Percentiles rank a stretch among this genome's conserved stretches.
phyloP scores from a whole-genome alignment of 345 rosid species.

The Salix brachista region DNA sequence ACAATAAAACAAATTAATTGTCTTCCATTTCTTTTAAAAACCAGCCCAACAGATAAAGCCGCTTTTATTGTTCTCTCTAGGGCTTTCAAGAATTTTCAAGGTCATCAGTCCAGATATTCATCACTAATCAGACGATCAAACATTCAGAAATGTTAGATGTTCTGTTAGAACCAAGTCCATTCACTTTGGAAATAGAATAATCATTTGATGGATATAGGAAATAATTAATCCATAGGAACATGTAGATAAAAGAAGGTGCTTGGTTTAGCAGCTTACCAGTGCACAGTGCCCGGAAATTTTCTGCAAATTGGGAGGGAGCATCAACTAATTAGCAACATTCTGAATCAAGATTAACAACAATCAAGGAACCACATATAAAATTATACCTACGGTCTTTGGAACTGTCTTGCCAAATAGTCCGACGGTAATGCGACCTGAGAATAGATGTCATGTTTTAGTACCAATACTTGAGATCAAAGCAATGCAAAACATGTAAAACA shows the following conservation, averaged over 20 bases:
- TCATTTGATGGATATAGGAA: not conserved
- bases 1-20: not conserved
- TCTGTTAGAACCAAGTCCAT: not conserved
- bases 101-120: not conserved
- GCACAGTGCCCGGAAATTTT: slow-evolving; percentile 95
- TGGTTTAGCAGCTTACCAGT: slow-evolving; percentile 49
- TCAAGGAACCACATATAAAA: not conserved
- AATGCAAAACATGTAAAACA: not conserved
- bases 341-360: not conserved
- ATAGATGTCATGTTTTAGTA: not conserved
- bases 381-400: slow-evolving; percentile 80
- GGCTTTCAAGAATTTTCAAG: not conserved
- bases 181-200: not conserved
- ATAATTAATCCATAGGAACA: not conserved
- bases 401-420: slow-evolving; percentile 91
- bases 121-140: not conserved
- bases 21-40: not conserved
- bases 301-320: slow-evolving; percentile 44
- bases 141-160: not conserved
- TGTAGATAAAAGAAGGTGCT: not conserved
- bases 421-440: slow-evolving; percentile 79
- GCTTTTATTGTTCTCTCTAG: not conserved
- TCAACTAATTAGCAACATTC: slow-evolving; percentile 10
- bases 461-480: not conserved
- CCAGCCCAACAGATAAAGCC: not conserved